Percentiles rank a stretch among this genome's conserved stretches.
phyloP scores from a whole-genome alignment of 805 yeast species.

The Lipomyces kockii region DNA sequence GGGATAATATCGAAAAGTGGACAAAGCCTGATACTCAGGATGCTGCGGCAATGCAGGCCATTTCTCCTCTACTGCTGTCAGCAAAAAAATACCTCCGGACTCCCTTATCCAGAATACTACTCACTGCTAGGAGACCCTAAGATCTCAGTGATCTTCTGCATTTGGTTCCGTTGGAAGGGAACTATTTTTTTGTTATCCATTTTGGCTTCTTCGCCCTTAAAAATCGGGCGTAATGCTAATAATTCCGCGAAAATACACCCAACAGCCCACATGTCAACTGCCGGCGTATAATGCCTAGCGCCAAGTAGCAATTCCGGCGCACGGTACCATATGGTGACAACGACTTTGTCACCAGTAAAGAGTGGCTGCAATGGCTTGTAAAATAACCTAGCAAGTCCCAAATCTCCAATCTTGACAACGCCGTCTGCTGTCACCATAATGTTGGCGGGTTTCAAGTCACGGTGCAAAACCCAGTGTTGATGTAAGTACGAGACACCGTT shows the following conservation, averaged over 20 bases:
- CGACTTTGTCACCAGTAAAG: constrained; percentile 50
- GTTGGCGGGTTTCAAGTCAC: constrained; percentile 97
- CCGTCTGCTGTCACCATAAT: constrained; percentile 93
- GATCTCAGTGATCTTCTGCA: constrained; percentile 88
- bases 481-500: constrained; percentile 91
- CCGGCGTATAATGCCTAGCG: constrained; percentile 46
- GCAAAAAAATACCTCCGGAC: background rate
- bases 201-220: constrained; percentile 97
- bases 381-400: constrained; percentile 62
- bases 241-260: constrained; percentile 82
- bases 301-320: constrained; percentile 57
- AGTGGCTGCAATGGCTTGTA: constrained; percentile 64
- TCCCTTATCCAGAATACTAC: constrained; percentile 6
- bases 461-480: constrained; percentile 93
- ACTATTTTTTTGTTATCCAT: constrained; percentile 91
- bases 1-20: constrained; percentile 61
- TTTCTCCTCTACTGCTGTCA: constrained; percentile 47
- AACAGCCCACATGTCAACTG: constrained; percentile 68
- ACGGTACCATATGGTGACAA: constrained; percentile 59
- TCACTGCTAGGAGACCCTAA: constrained; percentile 77
- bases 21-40: constrained; percentile 78
- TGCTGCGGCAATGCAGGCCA: constrained; percentile 83
- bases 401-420: constrained; percentile 90
- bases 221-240: constrained; percentile 84
- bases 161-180: constrained; percentile 92